Evolutionary conservation across 176 grass and related monocot genomes (phyloP).

Genomic region (Avena insularis): DNA sequence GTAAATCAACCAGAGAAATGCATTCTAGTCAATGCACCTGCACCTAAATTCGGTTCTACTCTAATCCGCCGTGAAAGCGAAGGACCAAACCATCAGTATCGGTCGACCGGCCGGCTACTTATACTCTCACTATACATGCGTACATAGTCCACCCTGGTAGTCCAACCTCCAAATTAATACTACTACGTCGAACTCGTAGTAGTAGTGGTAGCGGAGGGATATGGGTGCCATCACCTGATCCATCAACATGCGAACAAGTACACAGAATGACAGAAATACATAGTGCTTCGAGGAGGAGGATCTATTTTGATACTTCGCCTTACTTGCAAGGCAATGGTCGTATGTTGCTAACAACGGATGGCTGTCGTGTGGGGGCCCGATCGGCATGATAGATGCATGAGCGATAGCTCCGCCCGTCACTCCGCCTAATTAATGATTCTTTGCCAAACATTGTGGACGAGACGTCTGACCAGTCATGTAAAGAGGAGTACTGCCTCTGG

Average conservation of each 20-base stretch:
- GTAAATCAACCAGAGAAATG: neutral
- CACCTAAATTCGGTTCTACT: neutral
- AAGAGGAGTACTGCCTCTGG: no score
- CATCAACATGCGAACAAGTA: no score
- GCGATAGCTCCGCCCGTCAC: constrained; percentile 22
- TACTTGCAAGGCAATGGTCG: constrained; percentile 38
- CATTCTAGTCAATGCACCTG: neutral
- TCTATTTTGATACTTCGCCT: neutral
- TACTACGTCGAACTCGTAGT: no score
- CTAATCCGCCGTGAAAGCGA: constrained; percentile 36
- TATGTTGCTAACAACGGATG: neutral
- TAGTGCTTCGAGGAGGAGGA: neutral
- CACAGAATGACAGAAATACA: neutral
- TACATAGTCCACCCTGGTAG: no score
- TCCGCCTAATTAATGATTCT: neutral
- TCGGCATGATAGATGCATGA: neutral
- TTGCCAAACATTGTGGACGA: neutral
- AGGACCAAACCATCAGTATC: neutral
- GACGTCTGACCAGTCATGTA: neutral
- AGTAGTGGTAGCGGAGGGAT: no score
- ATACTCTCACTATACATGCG: neutral
- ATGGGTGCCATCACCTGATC: no score
- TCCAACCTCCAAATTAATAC: no score
- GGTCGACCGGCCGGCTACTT: neutral
- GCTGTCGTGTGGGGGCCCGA: constrained; percentile 8